Conservation (phyloP, 352 stramenopile genomes). For the Phytophthora quininea region DNA sequence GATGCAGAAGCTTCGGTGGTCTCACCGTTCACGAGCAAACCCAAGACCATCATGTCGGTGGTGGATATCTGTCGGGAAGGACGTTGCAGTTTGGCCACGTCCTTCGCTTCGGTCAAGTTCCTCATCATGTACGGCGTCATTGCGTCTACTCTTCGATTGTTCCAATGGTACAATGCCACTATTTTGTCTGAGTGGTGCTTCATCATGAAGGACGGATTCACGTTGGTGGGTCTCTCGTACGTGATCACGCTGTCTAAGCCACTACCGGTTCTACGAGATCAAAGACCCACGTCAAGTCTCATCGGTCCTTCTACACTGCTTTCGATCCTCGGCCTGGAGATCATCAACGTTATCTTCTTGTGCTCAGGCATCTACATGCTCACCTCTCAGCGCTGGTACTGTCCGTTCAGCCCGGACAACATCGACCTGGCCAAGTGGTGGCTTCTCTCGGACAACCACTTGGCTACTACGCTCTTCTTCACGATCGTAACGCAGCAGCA, state of each 20-base stretch:
- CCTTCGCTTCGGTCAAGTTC: slow-evolving; percentile 83
- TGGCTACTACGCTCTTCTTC: slow-evolving; percentile 43
- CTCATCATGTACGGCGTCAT: slow-evolving; percentile 88
- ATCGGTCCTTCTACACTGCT: slow-evolving; percentile 53
- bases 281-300: slow-evolving; percentile 58
- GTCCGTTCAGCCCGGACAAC: slow-evolving; percentile 37
- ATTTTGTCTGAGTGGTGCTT: slow-evolving; percentile 72
- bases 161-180: slow-evolving; percentile 66
- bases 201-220: slow-evolving; percentile 70
- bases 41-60: slow-evolving; percentile 80
- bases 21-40: slow-evolving; percentile 82
- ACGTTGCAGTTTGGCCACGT: slow-evolving; percentile 76
- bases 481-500: slow-evolving; percentile 34
- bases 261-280: slow-evolving; percentile 21
- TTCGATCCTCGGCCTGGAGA: slow-evolving; percentile 48
- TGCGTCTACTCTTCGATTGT: slow-evolving; percentile 58
- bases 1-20: slow-evolving; percentile 75
- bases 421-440: slow-evolving; percentile 45
- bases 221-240: slow-evolving; percentile 65
- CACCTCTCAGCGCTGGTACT: slow-evolving; percentile 32
- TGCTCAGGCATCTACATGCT: slow-evolving; percentile 32
- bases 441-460: slow-evolving; percentile 43
- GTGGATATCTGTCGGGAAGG: slow-evolving; percentile 81
- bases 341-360: slow-evolving; percentile 62
- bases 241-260: slow-evolving; percentile 63